These are phyloP conservation scores for Tetrahymena malaccensis DNA, from an alignment of 73 alveolate species.

Conservation along the genomic window DNA sequence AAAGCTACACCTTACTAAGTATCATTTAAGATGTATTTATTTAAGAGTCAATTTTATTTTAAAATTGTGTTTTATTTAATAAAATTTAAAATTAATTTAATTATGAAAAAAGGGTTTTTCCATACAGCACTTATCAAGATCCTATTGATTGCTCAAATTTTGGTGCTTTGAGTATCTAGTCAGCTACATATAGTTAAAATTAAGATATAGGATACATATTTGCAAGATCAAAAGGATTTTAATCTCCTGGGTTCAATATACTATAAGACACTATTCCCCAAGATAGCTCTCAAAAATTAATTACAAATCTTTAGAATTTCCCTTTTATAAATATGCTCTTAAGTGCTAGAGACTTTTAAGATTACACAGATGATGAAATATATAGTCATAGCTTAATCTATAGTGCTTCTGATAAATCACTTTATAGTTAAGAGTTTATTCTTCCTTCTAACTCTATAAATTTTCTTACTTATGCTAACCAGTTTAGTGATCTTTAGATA, in stretches of 20 bases:
- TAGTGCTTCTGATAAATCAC: neutral
- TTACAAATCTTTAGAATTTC: neutral
- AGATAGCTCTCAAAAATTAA: neutral
- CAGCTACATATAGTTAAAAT: neutral
- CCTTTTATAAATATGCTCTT: neutral
- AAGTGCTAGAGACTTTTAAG: neutral
- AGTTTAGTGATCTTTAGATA: neutral
- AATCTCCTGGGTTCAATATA: neutral
- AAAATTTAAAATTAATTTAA: too few species aligned
- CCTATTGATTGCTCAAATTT: neutral
- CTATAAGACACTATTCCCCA: neutral
- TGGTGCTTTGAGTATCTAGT: neutral
- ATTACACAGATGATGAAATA: neutral
- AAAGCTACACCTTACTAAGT: neutral
- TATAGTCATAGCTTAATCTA: neutral
- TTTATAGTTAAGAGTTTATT: neutral
- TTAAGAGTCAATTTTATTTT: too few species aligned
- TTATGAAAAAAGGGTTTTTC: neutral
- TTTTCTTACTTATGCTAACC: neutral
- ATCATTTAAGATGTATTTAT: neutral
- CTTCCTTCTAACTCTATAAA: neutral
- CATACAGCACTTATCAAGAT: neutral
- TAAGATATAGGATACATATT: neutral
- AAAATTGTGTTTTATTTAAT: too few species aligned
- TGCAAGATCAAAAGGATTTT: neutral